Base-by-base conservation (phyloP, 1,284 basidiomycete genomes). In the Macrocybe sp. region DNA sequence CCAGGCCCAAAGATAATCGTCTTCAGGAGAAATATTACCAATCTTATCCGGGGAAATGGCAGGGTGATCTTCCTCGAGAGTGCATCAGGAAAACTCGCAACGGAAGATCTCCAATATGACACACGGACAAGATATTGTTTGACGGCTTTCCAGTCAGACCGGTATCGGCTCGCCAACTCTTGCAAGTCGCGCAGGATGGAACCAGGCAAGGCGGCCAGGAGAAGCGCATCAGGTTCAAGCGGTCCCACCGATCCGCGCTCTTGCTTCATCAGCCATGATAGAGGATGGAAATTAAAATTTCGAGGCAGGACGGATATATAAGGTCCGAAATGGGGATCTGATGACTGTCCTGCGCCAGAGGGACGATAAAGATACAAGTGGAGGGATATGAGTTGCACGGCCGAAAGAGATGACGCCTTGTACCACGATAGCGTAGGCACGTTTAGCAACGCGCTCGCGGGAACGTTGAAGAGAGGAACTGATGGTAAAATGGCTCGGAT, bases 1-100 rank as follows among this genome's bases (percentile, higher is more conserved):
- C 92, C 92, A 95, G 7, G 79, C 89, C 91, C 92, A 94, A 6
- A 89, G 64, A 53, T 81, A 86, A 51, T 81, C 76, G 45, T 61
- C 52, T 41, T 64, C 49, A 50, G 56, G 54, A 14, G 47, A 34
- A 10, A 34, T 12, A 32, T 44, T 12, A 8, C 52, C 46, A 9
- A 52, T 7, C 16, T 45, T 22, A 22, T 22, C 22, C 22, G 22
- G 22, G 2, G 4, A 22, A 22, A 22, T 3, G 2, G 22, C 22
- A 22, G 22, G 22, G 22, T 22, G 22, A 22, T 22, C 4, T 22
- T 22, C 22, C 22, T 22, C 22, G 22, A 22, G 22, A 22, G 22
- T 4, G 22, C 22, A 22, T 22, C 22, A 22, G 22, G 22, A 22
- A 22, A 22, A 22, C 22, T 22, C 22, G 22, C 22, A 22, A 22